Base-by-base conservation (phyloP, 2,329 filamentous ascomycete genomes). In the Penicillium paneum region DNA sequence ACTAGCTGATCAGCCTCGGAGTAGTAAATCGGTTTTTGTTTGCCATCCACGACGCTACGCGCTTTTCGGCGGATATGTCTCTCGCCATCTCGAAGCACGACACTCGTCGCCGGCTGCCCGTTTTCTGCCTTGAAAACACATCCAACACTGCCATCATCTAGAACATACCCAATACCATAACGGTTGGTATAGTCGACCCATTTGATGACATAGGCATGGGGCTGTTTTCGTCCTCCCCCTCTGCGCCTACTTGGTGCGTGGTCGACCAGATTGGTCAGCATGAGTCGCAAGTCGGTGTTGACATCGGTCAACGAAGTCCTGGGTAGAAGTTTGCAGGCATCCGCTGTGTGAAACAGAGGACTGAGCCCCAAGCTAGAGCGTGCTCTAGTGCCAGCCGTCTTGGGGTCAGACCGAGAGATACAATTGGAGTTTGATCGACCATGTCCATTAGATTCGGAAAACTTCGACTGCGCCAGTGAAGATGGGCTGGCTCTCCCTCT, bases 131-230 rank as follows among this genome's bases (percentile, higher is more conserved):
- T 79, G 61, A 80, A 76, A 10, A 79, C 71, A 64, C 77, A 79
- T 5, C 78, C 78, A 21, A 80, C 75, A 32, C 75, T 79, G 5
- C 77, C 76, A 63, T 80, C 77, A 42, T 76, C 75, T n/a, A 80
- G 60, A 8, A 79, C 76, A 58, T 80, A 80, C 6, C 77, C 78
- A 44, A 80, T 79, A 11, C 78, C 78, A 55, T 79, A 79, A 43
- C 77, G 74, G 54, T 79, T 79, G 8, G 78, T 78, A 59, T 80
- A 80, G 58, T 80, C 78, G 19, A 80, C 78, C 78, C 78, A 80
- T 66, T 80, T 80, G 45, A 79, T 76, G 5, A 80, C 78, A 53
- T 78, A 76, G 2, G 76, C 67, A 49, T 79, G 76, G 2, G 71
- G 71, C 31, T 67, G 60, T 28, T 66, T 64, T 38, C 66, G 60